Conservation (phyloP, 2,329 filamentous ascomycete genomes). For the Arthrobotrys musiformis region DNA sequence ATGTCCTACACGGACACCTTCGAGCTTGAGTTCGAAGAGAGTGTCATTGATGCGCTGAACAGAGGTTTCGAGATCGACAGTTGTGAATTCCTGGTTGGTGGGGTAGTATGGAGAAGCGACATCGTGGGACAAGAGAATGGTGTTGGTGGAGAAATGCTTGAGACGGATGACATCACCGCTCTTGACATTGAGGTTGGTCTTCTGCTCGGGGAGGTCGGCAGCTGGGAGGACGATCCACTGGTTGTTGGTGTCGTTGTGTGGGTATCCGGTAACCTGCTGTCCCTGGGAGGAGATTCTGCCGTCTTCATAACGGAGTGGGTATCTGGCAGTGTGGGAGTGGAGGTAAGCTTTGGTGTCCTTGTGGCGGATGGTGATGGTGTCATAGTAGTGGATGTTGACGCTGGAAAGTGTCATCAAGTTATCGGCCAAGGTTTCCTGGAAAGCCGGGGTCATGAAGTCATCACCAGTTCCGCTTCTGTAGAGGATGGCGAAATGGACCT, state of each 20-base stretch:
- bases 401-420: slow-evolving; percentile 91
- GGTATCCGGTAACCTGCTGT: slow-evolving; percentile 97
- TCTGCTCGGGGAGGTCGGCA: slow-evolving; percentile 67
- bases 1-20: slow-evolving; percentile 81
- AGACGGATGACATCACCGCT: slow-evolving; percentile 89
- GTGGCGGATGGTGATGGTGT: slow-evolving; percentile 86
- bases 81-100: slow-evolving; percentile 98
- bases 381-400: slow-evolving; percentile 87
- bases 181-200: slow-evolving; percentile 74
- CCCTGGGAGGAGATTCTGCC: slow-evolving; percentile 94
- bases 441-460: slow-evolving; percentile 98
- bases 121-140: slow-evolving; percentile 89
- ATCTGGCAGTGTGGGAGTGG: slow-evolving; percentile 88
- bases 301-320: slow-evolving; percentile 95
- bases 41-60: slow-evolving; percentile 84
- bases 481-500: slow-evolving; percentile 95
- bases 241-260: slow-evolving; percentile 98
- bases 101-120: slow-evolving; percentile 96
- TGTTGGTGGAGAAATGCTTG: slow-evolving; percentile 85
- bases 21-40: slow-evolving; percentile 89
- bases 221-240: slow-evolving; percentile 91
- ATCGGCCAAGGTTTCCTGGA: slow-evolving; percentile 96
- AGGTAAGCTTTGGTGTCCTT: slow-evolving; percentile 98
- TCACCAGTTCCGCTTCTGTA: slow-evolving; percentile 90
- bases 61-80: slow-evolving; percentile 77